These are phyloP conservation scores for Magnusiomyces fungicola DNA, from an alignment of 1,139 yeast genomes.

Conservation along the genomic window DNA sequence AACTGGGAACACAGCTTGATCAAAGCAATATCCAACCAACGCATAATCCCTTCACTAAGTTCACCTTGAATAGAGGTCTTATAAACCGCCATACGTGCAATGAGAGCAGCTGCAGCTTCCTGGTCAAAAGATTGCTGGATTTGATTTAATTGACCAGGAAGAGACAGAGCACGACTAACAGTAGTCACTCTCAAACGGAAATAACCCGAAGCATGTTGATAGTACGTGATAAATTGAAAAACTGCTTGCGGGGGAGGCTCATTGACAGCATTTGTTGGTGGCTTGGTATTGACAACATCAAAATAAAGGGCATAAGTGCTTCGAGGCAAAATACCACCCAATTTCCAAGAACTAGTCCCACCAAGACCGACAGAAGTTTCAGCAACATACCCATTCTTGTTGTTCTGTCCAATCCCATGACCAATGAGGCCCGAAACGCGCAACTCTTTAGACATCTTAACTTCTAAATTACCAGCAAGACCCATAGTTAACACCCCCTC, in stretches of 20 bases:
- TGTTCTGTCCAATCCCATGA: slow-evolving; percentile 70
- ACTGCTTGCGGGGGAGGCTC: slow-evolving; percentile 68
- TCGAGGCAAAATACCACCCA: slow-evolving; percentile 79
- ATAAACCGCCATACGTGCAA: slow-evolving; percentile 89
- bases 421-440: slow-evolving; percentile 93
- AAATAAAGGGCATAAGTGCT: slow-evolving; percentile 86
- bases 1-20: slow-evolving; percentile 69
- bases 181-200: slow-evolving; percentile 91
- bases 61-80: slow-evolving; percentile 48
- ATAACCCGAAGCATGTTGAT: slow-evolving; percentile 54
- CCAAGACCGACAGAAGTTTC: slow-evolving; percentile 94
- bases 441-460: slow-evolving; percentile 81
- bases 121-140: slow-evolving; percentile 57
- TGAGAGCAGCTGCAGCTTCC: slow-evolving; percentile 95
- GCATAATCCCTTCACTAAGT: slow-evolving; percentile 48
- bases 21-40: slow-evolving; percentile 70
- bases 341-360: slow-evolving; percentile 80
- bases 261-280: slow-evolving; percentile 55
- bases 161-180: slow-evolving; percentile 54
- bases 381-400: slow-evolving; percentile 53
- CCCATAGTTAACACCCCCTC: slow-evolving; percentile 71
- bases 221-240: slow-evolving; percentile 68
- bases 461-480: slow-evolving; percentile 61
- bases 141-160: slow-evolving; percentile 44
- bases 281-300: slow-evolving; percentile 46